phyloP scores from a whole-genome alignment of 1,284 basidiomycete genomes.

The Cryptococcus amylolentus region DNA sequence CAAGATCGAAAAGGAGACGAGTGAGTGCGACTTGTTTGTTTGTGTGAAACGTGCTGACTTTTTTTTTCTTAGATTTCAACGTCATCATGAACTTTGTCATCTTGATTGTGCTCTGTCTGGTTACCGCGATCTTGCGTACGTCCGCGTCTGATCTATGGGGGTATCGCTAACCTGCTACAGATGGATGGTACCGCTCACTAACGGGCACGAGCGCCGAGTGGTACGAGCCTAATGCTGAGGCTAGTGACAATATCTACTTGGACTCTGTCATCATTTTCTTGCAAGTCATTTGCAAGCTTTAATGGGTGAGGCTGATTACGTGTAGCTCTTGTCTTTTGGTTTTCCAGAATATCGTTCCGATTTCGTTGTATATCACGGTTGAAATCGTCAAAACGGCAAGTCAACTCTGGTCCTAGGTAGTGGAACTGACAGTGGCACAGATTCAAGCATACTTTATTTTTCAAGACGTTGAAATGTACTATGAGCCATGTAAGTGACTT shows the following conservation, averaged over 20 bases:
- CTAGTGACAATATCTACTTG: constrained; percentile 61
- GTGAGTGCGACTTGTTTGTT: constrained; percentile 12
- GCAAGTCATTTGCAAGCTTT: constrained; percentile 54
- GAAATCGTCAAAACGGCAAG: constrained; percentile 82
- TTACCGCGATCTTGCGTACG: constrained; percentile 51
- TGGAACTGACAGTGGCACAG: constrained; percentile 34
- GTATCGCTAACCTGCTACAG: constrained; percentile 57
- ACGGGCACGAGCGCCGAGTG: constrained; percentile 65
- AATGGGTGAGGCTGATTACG: not conserved
- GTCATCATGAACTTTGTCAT: constrained; percentile 90
- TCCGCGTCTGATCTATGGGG: constrained; percentile 10
- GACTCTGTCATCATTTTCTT: constrained; percentile 87
- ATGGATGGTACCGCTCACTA: constrained; percentile 65
- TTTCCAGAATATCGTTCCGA: constrained; percentile 97
- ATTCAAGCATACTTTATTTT: constrained; percentile 96
- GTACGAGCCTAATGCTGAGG: constrained; percentile 67
- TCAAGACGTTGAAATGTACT: constrained; percentile 98
- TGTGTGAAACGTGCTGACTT: not conserved
- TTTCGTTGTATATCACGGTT: constrained; percentile 95
- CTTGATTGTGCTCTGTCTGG: constrained; percentile 71
- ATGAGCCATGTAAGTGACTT: constrained; percentile 57
- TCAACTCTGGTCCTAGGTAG: not conserved
- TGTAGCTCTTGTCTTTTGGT: constrained; percentile 77
- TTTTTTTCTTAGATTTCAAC: constrained; percentile 63
- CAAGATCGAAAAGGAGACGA: constrained; percentile 98